Evolutionary conservation across 2,329 filamentous ascomycete species (phyloP).

Genomic region (Aureobasidium lini): DNA sequence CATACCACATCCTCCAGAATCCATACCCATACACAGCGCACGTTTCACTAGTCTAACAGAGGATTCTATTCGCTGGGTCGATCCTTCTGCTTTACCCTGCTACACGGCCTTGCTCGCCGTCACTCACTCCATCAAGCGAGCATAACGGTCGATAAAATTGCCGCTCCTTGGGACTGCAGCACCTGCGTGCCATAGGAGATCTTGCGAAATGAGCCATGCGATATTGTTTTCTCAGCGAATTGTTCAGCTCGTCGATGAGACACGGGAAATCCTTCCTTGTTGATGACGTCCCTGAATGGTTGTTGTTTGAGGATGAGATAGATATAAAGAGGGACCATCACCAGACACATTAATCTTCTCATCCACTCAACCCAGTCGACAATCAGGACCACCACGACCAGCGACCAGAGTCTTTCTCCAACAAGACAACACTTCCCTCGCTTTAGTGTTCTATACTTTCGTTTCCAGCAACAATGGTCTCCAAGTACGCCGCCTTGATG

Average conservation of each 20-base stretch:
- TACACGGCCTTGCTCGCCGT: background rate
- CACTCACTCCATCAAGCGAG: background rate
- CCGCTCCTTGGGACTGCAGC: slow-evolving; percentile 4
- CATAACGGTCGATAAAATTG: slow-evolving; percentile 13
- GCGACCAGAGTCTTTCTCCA: background rate
- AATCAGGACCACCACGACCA: background rate
- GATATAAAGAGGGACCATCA: slow-evolving; percentile 3
- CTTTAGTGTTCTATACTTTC: background rate
- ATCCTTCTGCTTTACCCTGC: slow-evolving; percentile 1
- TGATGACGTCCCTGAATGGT: background rate
- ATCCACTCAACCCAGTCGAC: background rate
- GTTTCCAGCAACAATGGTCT: slow-evolving; percentile 7
- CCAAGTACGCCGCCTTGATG: slow-evolving; percentile 8
- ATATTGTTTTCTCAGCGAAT: background rate
- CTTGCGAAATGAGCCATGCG: slow-evolving; percentile 6
- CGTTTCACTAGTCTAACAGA: slow-evolving; percentile 13
- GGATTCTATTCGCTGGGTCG: background rate
- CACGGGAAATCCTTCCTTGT: background rate
- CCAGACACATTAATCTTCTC: slow-evolving; percentile 2
- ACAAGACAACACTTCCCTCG: background rate
- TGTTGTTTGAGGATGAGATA: background rate
- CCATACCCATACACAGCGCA: background rate
- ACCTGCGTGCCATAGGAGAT: slow-evolving; percentile 7
- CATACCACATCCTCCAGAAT: background rate
- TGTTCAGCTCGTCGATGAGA: slow-evolving; percentile 8